Evolutionary conservation across 306 rosid genomes (phyloP).

Genomic region (Macrotyloma uniflorum): DNA sequence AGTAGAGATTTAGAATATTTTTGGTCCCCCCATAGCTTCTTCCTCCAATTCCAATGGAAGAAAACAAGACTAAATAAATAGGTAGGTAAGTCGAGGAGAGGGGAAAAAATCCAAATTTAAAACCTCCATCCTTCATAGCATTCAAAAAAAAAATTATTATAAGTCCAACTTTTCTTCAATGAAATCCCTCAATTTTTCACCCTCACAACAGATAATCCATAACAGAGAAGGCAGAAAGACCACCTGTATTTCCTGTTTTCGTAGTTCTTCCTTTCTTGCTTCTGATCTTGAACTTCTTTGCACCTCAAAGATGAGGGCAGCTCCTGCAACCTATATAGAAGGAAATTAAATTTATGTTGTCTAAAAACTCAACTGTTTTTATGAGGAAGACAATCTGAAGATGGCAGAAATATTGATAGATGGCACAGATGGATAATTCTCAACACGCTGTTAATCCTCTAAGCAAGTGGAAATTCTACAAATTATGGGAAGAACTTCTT

Average conservation of each 20-base stretch:
- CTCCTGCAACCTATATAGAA: constrained; percentile 53
- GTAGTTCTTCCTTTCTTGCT: constrained; percentile 54
- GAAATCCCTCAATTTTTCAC: constrained; percentile 30
- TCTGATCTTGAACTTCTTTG: constrained; percentile 57
- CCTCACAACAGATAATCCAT: background rate
- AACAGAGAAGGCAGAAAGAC: constrained; percentile 16
- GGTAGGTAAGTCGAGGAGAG: background rate
- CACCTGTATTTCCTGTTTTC: constrained; percentile 51
- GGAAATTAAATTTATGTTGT: constrained; percentile 2
- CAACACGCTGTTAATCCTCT: constrained; percentile 3
- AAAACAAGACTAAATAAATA: background rate
- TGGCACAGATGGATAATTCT: background rate
- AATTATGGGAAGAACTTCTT: background rate
- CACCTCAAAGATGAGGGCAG: constrained; percentile 52
- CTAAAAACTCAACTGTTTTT: background rate
- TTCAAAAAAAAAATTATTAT: constrained; percentile 2
- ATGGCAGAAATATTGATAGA: background rate
- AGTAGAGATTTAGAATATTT: constrained; percentile 22
- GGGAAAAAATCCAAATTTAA: constrained; percentile 1
- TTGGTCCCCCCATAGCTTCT: constrained; percentile 9
- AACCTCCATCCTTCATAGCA: constrained; percentile 8
- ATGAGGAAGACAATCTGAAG: constrained; percentile 15
- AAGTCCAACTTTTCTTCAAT: constrained; percentile 25
- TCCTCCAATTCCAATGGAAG: background rate
- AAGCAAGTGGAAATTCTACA: constrained; percentile 14